Percentiles rank a stretch among this genome's conserved stretches.
These are phyloP conservation scores for Aureobasidium pullulans DNA, from an alignment of 2,329 filamentous ascomycete species.

Conservation along the genomic window DNA sequence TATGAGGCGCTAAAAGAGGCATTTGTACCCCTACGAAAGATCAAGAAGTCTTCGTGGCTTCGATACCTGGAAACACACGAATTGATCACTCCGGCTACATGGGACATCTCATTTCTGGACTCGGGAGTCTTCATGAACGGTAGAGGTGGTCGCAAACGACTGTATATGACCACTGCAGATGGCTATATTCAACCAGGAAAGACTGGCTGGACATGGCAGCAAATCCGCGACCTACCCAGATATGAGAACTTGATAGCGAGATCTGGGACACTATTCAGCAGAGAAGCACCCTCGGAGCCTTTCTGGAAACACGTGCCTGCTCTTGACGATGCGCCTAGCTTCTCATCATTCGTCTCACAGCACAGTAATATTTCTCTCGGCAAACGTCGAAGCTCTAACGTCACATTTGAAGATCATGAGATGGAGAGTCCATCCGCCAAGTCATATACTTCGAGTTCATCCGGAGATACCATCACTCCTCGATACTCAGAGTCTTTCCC, in stretches of 20 bases:
- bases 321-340: not conserved
- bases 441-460: conserved; percentile 1
- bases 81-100: conserved; percentile 64
- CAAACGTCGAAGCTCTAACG: conserved; percentile 22
- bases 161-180: conserved; percentile 69
- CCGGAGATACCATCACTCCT: not conserved
- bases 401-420: not conserved
- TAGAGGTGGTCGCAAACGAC: conserved; percentile 50
- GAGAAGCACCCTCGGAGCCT: conserved; percentile 39
- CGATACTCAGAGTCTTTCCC: conserved; percentile 4
- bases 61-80: conserved; percentile 64
- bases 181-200: conserved; percentile 62
- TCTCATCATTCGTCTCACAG: not conserved
- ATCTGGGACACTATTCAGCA: conserved; percentile 54
- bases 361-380: conserved; percentile 6
- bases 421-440: not conserved
- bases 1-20: conserved; percentile 58
- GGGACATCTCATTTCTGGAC: conserved; percentile 63
- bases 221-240: conserved; percentile 55
- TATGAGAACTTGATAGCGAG: conserved; percentile 36
- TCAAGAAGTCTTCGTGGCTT: conserved; percentile 65
- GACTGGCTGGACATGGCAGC: conserved; percentile 64
- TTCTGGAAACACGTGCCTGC: conserved; percentile 15
- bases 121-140: conserved; percentile 68
- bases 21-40: conserved; percentile 70